A percentile compares a stretch with the other conserved stretches of the same genome.
Conservation (phyloP, 148 eudicot species). For the Hydrangea macrophylla region DNA sequence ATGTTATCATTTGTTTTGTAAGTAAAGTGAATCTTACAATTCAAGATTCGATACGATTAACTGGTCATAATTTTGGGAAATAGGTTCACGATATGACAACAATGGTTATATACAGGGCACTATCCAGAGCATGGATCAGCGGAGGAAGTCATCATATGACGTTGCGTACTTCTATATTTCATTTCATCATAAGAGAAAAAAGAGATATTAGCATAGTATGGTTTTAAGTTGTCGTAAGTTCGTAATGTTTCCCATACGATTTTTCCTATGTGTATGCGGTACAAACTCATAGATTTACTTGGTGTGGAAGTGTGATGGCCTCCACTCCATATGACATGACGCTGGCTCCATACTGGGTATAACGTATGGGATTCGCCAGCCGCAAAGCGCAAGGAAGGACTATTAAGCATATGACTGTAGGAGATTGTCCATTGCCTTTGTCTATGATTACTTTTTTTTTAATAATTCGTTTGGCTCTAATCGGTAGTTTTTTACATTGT, state of each 20-base stretch:
- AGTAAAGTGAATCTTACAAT: no score
- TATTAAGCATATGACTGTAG: not conserved
- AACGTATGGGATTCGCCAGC: no score
- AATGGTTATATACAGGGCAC: no score
- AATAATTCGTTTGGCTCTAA: not conserved
- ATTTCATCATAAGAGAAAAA: not conserved
- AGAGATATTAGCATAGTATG: not conserved
- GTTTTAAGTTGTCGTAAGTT: not conserved
- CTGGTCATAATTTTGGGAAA: no score
- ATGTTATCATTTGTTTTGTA: no score
- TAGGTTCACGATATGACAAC: no score
- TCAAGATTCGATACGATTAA: no score
- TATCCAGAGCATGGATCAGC: not conserved
- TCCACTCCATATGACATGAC: not conserved
- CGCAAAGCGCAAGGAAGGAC: no score
- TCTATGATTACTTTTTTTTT: no score
- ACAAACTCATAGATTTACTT: not conserved
- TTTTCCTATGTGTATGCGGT: not conserved
- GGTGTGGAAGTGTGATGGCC: not conserved
- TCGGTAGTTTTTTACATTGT: conserved; percentile 5
- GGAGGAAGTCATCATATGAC: not conserved
- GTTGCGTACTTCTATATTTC: not conserved
- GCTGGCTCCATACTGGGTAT: no score
- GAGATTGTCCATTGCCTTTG: not conserved
- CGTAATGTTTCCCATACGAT: not conserved